Percentiles rank a stretch among this genome's conserved stretches.
These are phyloP conservation scores for Hawksworthiomyces lignivorus DNA, from an alignment of 2,329 filamentous ascomycete species.

Conservation along the genomic window DNA sequence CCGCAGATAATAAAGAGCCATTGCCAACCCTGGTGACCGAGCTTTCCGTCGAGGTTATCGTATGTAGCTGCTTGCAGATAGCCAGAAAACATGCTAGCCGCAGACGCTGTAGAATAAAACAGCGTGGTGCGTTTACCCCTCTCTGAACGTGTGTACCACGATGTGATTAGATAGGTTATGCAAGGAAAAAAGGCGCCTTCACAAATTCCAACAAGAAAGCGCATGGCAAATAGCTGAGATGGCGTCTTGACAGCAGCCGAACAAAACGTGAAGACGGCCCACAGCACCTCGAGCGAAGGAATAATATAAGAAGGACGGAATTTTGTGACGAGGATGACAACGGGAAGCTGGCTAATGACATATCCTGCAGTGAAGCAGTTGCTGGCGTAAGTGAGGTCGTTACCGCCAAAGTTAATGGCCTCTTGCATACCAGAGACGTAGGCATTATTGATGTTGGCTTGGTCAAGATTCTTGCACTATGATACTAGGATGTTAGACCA, in stretches of 20 bases:
- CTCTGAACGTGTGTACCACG: conserved; percentile 54
- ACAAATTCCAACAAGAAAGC: conserved; percentile 46
- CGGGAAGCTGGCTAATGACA: conserved; percentile 17
- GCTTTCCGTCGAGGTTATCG: conserved; percentile 37
- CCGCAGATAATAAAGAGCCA: conserved; percentile 36
- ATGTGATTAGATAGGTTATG: conserved; percentile 36
- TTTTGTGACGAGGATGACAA: conserved; percentile 3
- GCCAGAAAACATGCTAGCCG: conserved; percentile 28
- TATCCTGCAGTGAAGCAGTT: conserved; percentile 18
- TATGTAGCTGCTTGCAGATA: conserved; percentile 41
- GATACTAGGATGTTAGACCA: conserved; percentile 24
- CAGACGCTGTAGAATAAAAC: conserved; percentile 52
- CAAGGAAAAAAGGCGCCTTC: conserved; percentile 48
- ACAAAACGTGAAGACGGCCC: conserved; percentile 18
- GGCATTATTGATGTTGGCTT: conserved; percentile 45
- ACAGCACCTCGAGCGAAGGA: conserved; percentile 11
- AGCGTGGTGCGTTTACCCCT: conserved; percentile 55
- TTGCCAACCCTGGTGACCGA: conserved; percentile 20
- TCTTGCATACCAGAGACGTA: conserved; percentile 16
- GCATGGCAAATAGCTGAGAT: conserved; percentile 34
- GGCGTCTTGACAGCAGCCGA: conserved; percentile 11
- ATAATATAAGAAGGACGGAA: conserved; percentile 9
- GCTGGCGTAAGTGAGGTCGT: conserved; percentile 11
- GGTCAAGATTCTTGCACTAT: conserved; percentile 42
- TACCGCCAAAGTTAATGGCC: conserved; percentile 10